These are phyloP conservation scores for Hymenoscyphus fraxineus DNA, from an alignment of 2,329 filamentous ascomycete species.

Conservation along the genomic window DNA sequence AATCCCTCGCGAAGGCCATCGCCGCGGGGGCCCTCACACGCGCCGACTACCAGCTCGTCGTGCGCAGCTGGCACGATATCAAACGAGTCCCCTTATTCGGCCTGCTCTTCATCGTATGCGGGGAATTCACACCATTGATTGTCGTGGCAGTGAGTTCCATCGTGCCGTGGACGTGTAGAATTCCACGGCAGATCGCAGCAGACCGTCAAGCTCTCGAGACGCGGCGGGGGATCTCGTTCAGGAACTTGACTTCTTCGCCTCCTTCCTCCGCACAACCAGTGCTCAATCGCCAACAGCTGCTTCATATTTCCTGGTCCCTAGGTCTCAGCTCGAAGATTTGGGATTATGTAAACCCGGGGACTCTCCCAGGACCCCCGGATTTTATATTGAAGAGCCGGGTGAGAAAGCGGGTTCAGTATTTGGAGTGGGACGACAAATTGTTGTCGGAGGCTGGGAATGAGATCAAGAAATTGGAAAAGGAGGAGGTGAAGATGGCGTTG, in stretches of 20 bases:
- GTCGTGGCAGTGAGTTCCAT: constrained; percentile 66
- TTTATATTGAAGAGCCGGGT: constrained; percentile 53
- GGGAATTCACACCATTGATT: constrained; percentile 81
- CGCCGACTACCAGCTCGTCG: constrained; percentile 66
- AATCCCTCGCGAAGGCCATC: constrained; percentile 33
- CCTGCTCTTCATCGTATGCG: constrained; percentile 70
- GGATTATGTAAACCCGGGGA: constrained; percentile 40
- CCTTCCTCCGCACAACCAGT: constrained; percentile 19
- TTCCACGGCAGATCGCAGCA: constrained; percentile 68
- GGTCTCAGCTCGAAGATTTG: constrained; percentile 40
- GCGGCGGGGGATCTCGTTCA: constrained; percentile 48
- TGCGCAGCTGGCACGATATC: constrained; percentile 67
- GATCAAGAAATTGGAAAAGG: constrained; percentile 50
- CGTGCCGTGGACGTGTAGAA: constrained; percentile 77
- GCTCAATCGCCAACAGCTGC: constrained; percentile 38
- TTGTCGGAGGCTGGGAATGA: constrained; percentile 59
- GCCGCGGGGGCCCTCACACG: constrained; percentile 49
- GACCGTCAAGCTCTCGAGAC: constrained; percentile 53
- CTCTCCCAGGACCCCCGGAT: constrained; percentile 39
- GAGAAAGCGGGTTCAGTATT: constrained; percentile 52
- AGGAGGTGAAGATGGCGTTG: constrained; percentile 68
- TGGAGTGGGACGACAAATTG: constrained; percentile 68
- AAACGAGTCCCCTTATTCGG: constrained; percentile 76
- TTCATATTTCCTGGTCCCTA: constrained; percentile 40
- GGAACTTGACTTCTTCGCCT: constrained; percentile 34